Evolutionary conservation across 345 rosid species (phyloP), one percentile per base, ranked within the genome.

Genomic region (Acer yangbiense): DNA sequence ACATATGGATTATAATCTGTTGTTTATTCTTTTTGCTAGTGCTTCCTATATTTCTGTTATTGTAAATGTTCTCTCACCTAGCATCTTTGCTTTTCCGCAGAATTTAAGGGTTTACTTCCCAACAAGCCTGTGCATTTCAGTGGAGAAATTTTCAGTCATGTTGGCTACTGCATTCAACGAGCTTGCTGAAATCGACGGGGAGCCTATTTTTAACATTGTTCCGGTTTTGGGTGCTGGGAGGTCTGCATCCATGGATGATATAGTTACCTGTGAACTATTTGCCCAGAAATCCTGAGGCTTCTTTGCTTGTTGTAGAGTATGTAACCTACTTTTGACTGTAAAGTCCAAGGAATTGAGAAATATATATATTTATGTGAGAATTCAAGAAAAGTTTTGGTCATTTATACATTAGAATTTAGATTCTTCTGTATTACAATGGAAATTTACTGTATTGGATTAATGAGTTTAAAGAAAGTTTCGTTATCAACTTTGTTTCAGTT

Each of bases 171-270:
- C 89, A 18, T 83, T 91, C 62, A 71, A 71, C 32, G 90, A 91
- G 82, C 90, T 92, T 50, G 85, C 79, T 5, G 85, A 84, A 72
- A 73, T 48, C 4, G 86, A 73, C 0, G 68, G 73, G 62, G 90
- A 87, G 27, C 82, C 88, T 4, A 64, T 86, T 39, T 88, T 87
- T 84, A 94, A 82, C 80, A 79, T 94, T 13, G 88, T 92, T 74
- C 98, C 98, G 0, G 94, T 92, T 43, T 65, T 88, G 35, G 90
- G 92, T 80, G 82, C 88, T 61, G 98, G 98, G 25, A 83, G 72
- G 71, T 89, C 87, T 32, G 83, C 84, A 39, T 79, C 87, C 14
- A 85, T 90, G 74, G 86, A 92, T 66, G 84, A 91, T 82, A 32
- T 90, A 75, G 81, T 96, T 80, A 85, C 95, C 3, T 93, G 92